Conservation (phyloP, 352 stramenopile species). For the Stephanocyclus meneghinianus region DNA sequence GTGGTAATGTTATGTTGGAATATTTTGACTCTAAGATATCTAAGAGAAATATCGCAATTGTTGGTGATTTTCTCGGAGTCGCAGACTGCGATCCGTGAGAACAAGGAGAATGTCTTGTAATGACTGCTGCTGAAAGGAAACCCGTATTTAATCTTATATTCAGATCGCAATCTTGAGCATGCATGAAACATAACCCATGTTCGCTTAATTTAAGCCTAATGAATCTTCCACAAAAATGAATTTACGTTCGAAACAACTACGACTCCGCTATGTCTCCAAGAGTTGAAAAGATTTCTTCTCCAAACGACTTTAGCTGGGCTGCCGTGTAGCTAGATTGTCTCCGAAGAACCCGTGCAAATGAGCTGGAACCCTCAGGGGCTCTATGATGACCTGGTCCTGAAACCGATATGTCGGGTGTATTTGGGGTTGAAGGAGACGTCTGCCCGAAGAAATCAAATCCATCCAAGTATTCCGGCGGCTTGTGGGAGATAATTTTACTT, state of each 20-base stretch:
- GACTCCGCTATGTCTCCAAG: background rate
- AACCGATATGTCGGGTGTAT: background rate
- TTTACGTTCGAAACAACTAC: background rate
- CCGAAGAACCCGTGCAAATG: slow-evolving; percentile 30
- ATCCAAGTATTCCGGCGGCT: slow-evolving; percentile 37
- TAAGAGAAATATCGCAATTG: slow-evolving; percentile 29
- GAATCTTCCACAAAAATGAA: no score
- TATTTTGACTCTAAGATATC: slow-evolving; percentile 29
- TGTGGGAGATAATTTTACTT: background rate
- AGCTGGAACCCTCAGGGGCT: background rate
- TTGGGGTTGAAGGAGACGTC: slow-evolving; percentile 3
- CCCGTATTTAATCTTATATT: no score
- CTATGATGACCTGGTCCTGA: background rate
- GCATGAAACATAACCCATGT: no score
- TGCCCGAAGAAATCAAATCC: slow-evolving; percentile 62
- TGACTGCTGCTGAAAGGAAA: no score
- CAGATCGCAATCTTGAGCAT: no score
- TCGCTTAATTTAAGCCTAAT: no score
- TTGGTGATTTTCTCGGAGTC: background rate
- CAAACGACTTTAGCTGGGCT: slow-evolving; percentile 21
- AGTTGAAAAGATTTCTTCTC: slow-evolving; percentile 9
- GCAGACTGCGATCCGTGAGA: no score
- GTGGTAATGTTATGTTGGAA: slow-evolving; percentile 17
- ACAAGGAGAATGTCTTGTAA: no score
- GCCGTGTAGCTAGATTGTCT: slow-evolving; percentile 27